Conservation (phyloP, 257 asterid species). For the Catharanthus roseus region DNA sequence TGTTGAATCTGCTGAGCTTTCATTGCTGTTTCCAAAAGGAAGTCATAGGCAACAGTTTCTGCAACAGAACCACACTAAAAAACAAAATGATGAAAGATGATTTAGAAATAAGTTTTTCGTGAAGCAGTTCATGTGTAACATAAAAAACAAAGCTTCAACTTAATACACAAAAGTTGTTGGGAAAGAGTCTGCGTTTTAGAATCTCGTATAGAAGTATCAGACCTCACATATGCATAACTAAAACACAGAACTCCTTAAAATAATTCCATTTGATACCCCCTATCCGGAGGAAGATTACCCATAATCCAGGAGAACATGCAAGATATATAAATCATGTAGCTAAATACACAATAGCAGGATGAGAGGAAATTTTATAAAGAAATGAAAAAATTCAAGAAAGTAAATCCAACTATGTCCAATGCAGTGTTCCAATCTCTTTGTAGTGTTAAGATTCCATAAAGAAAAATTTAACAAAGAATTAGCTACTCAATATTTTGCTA, state of each 20-base stretch:
- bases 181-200: background rate
- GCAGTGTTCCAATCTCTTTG: background rate
- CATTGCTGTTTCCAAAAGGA: constrained; percentile 88
- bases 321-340: background rate
- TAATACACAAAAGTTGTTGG: background rate
- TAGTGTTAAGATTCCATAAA: background rate
- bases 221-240: background rate
- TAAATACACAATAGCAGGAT: background rate
- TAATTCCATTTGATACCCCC: background rate
- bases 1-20: constrained; percentile 76
- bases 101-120: background rate
- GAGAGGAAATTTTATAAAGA: background rate
- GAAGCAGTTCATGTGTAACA: background rate
- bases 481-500: background rate
- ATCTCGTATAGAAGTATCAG: background rate
- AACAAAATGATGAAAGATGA: constrained; percentile 10
- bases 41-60: constrained; percentile 89
- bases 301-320: background rate
- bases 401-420: background rate
- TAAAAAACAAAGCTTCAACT: background rate
- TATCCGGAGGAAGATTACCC: background rate
- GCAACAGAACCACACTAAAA: constrained; percentile 73
- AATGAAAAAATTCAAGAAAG: background rate
- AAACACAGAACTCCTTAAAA: background rate
- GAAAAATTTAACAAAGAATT: background rate